Evolutionary conservation across 202 grass and related monocot genomes (phyloP).

Genomic region (Miscanthus sacchariflorus): DNA sequence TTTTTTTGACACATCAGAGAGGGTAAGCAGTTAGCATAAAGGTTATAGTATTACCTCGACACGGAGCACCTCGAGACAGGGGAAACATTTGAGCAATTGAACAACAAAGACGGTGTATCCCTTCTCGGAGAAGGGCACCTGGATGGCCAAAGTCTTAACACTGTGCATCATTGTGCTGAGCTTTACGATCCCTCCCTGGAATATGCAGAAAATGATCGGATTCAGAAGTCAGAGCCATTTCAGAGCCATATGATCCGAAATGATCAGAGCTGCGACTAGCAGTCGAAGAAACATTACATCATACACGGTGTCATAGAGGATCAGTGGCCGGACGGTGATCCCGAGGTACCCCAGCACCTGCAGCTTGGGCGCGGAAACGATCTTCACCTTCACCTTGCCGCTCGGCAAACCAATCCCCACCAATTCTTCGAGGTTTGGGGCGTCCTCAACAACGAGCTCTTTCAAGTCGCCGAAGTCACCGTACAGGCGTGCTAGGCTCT

Average conservation of each 20-base stretch:
- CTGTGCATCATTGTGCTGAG: conserved; percentile 45
- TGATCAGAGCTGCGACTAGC: not conserved
- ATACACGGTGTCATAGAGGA: conserved; percentile 45
- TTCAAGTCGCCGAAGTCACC: conserved; percentile 41
- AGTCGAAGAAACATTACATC: conserved; percentile 36
- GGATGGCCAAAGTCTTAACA: conserved; percentile 54
- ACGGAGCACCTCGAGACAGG: conserved; percentile 46
- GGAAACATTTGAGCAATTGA: conserved; percentile 59
- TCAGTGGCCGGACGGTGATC: conserved; percentile 46
- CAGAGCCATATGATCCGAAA: conserved; percentile 1
- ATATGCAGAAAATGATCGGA: conserved; percentile 2
- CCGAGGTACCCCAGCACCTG: conserved; percentile 52
- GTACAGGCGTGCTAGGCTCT: conserved; percentile 44
- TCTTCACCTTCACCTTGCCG: conserved; percentile 28
- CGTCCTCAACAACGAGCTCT: conserved; percentile 52
- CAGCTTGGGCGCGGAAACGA: conserved; percentile 49
- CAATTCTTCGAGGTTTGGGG: conserved; percentile 53
- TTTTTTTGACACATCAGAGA: not conserved
- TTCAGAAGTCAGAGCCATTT: not conserved
- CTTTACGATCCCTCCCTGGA: conserved; percentile 49
- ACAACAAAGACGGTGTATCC: conserved; percentile 37
- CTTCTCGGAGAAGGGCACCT: conserved; percentile 49
- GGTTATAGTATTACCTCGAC: conserved; percentile 36
- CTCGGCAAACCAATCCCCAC: conserved; percentile 43
- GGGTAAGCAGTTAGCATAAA: not conserved